Base-by-base conservation (phyloP, 2,329 filamentous ascomycete genomes). In the Colletotrichum neosansevieriae region DNA sequence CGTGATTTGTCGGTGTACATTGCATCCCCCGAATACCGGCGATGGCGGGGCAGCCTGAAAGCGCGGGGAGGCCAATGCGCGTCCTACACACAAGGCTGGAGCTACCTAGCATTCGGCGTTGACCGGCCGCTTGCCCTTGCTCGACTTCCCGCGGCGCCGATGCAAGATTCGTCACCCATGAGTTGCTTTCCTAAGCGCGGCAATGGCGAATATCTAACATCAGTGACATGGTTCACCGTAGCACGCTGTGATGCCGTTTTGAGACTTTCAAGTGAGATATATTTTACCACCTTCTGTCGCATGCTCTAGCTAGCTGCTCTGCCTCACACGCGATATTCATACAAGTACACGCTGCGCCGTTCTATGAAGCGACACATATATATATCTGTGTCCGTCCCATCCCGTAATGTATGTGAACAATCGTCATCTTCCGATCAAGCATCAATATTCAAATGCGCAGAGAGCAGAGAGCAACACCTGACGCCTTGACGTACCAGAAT, bases 1-100 rank as follows among this genome's bases (percentile, higher is more conserved):
- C 67, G 67, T 69, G 67, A 69, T 69, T 69, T 69, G 66, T 65
- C 62, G 56, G 61, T 69, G 62, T 60, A 29, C 7, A 11, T 6
- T 34, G 12, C 15, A 36, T 17, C 45, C 47, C 64, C 65, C 65
- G 65, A 68, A 65, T 32, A 60, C 64, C 65, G 65, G 65, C 65
- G 65, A 64, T 53, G 32, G 60, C 45, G 60, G 65, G 65, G 53
- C 45, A 15, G 32, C 51, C 29, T 51, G 10, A 32, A 58, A 19
- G 38, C 53, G 38, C n/a, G 34, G 29, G 34, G 59, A 44, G 44
- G 51, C 44, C 32, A 36, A 54, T 29, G 36, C 45, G 57, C 57
- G 15, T 53, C 34, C 15, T 19, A 29, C 29, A 29, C 2, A 29
- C 29, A 1, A 29, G 29, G 29, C 29, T 24, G 24, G 24, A 24